These are phyloP conservation scores for Ilex asprella DNA, from an alignment of 257 asterid genomes.

Conservation along the genomic window DNA sequence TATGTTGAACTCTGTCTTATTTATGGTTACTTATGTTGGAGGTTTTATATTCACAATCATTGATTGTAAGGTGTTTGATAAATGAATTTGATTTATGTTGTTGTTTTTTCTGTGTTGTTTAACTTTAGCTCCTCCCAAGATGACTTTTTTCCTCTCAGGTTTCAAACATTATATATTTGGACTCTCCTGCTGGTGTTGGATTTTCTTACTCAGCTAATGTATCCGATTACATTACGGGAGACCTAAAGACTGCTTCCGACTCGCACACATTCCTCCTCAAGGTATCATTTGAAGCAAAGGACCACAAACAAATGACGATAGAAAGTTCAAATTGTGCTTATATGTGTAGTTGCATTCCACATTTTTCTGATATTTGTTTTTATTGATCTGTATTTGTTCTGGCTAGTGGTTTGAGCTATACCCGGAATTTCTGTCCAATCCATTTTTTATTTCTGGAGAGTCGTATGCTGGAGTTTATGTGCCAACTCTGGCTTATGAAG, in stretches of 20 bases:
- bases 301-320: background rate
- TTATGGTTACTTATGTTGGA: conserved; percentile 4
- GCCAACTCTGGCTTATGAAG: conserved; percentile 86
- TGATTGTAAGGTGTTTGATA: too few species aligned
- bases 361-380: background rate
- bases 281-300: conserved; percentile 26
- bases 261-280: conserved; percentile 80
- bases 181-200: conserved; percentile 97
- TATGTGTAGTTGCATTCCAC: background rate
- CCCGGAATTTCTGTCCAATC: conserved; percentile 65
- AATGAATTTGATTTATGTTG: too few species aligned
- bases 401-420: conserved; percentile 90
- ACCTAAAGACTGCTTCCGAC: conserved; percentile 72
- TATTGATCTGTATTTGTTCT: conserved; percentile 11
- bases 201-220: conserved; percentile 59
- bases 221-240: conserved; percentile 75
- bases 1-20: conserved; percentile 3
- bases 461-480: conserved; percentile 94
- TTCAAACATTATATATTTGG: conserved; percentile 68
- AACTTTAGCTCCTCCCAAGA: too few species aligned
- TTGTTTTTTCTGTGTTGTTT: too few species aligned
- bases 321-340: background rate
- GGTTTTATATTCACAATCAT: background rate
- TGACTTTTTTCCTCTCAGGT: conserved; percentile 32
- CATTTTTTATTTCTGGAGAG: conserved; percentile 81